Evolutionary conservation across 768 basidiomycete genomes (phyloP).

Genomic region (Suillus subluteus): DNA sequence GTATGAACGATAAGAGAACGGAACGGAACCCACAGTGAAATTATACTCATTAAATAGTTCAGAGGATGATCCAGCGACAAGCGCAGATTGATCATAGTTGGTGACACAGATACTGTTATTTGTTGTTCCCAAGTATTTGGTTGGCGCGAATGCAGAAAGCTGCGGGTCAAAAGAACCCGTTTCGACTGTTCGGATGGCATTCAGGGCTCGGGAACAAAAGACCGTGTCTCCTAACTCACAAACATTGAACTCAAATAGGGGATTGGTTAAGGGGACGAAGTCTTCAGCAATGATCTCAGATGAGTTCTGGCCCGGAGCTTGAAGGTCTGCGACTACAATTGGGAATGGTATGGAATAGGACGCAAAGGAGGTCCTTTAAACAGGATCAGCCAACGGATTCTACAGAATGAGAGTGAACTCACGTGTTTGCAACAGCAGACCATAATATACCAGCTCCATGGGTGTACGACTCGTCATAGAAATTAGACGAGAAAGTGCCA

Average conservation of each 20-base stretch:
- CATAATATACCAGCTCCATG: slow-evolving; percentile 41
- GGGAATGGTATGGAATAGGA: slow-evolving; percentile 43
- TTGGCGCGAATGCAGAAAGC: slow-evolving; percentile 48
- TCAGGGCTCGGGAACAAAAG: background rate
- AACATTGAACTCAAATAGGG: slow-evolving; percentile 40
- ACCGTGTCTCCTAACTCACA: slow-evolving; percentile 23
- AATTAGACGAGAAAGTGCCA: slow-evolving; percentile 37
- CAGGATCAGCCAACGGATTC: slow-evolving; percentile 9
- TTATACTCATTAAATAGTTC: slow-evolving; percentile 38
- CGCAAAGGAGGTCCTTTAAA: slow-evolving; percentile 34
- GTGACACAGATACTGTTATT: slow-evolving; percentile 36
- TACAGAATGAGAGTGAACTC: slow-evolving; percentile 15
- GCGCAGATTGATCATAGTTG: slow-evolving; percentile 38
- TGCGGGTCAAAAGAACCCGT: slow-evolving; percentile 47
- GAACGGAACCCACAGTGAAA: slow-evolving; percentile 25
- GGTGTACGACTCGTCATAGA: slow-evolving; percentile 30
- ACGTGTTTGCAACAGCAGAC: slow-evolving; percentile 39
- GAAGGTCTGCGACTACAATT: slow-evolving; percentile 36
- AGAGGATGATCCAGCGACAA: slow-evolving; percentile 46
- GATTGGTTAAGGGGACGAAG: slow-evolving; percentile 34
- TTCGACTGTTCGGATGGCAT: slow-evolving; percentile 30
- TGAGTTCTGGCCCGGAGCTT: slow-evolving; percentile 28
- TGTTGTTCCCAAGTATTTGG: slow-evolving; percentile 47
- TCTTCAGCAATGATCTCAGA: slow-evolving; percentile 26
- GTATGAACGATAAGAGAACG: background rate